These are phyloP conservation scores for Golubevia sp. DNA, from an alignment of 1,284 basidiomycete species.

Conservation along the genomic window DNA sequence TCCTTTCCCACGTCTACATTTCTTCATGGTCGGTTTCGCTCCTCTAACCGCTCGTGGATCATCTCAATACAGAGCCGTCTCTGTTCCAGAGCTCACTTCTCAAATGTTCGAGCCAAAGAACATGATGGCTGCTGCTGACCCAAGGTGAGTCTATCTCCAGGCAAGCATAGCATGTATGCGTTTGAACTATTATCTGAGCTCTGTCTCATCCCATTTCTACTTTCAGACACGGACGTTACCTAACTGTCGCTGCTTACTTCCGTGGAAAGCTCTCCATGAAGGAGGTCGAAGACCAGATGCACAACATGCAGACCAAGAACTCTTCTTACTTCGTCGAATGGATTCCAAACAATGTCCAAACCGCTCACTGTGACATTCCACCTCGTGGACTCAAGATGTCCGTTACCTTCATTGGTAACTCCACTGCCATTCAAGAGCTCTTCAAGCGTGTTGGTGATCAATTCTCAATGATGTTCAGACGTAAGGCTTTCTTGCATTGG, in stretches of 20 bases:
- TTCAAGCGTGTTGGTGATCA: constrained; percentile 74
- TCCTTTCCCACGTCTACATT: constrained; percentile 97
- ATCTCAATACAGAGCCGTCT: constrained; percentile 87
- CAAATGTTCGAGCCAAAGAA: constrained; percentile 96
- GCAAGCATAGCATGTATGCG: neutral
- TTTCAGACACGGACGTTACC: constrained; percentile 74
- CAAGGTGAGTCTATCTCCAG: constrained; percentile 75
- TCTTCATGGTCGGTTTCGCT: constrained; percentile 98
- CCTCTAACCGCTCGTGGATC: constrained; percentile 90
- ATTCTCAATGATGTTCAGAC: constrained; percentile 98
- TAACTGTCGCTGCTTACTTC: constrained; percentile 91
- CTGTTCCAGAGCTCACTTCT: constrained; percentile 91
- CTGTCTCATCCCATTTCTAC: neutral
- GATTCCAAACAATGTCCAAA: constrained; percentile 80
- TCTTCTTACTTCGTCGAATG: constrained; percentile 96
- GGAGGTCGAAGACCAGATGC: constrained; percentile 98
- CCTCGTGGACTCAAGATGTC: constrained; percentile 70
- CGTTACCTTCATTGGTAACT: constrained; percentile 94
- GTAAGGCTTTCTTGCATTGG: constrained; percentile 98
- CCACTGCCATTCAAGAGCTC: constrained; percentile 84
- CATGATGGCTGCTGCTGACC: constrained; percentile 82
- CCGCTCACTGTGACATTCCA: constrained; percentile 93
- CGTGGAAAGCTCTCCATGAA: constrained; percentile 98
- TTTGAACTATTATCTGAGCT: neutral
- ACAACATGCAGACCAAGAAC: constrained; percentile 94